phyloP scores from a whole-genome alignment of 2,329 filamentous ascomycete species.

The Colletotrichum tabaci region DNA sequence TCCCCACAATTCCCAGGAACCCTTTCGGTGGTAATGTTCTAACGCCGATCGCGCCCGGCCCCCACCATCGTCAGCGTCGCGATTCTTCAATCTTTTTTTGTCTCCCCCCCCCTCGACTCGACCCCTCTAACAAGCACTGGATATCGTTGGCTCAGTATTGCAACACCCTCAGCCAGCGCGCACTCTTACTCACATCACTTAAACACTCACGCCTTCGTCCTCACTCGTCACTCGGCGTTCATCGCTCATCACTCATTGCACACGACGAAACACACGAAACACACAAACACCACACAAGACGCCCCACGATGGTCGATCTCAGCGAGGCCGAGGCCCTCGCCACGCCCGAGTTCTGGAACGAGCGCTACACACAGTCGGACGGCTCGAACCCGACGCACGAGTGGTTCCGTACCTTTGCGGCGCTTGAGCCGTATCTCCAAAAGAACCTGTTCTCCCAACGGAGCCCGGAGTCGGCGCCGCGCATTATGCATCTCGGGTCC shows the following conservation, averaged over 20 bases:
- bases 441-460: constrained; percentile 56
- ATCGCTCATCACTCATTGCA: neutral
- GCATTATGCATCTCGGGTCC: constrained; percentile 70
- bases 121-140: neutral
- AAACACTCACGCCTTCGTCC: neutral
- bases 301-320: constrained; percentile 5
- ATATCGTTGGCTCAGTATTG: neutral
- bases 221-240: neutral
- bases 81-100: neutral
- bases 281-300: neutral
- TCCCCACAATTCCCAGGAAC: too few relatives aligned
- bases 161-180: neutral
- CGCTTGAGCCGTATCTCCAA: constrained; percentile 64
- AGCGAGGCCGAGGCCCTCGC: constrained; percentile 49
- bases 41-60: constrained; percentile 9
- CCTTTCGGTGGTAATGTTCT: neutral
- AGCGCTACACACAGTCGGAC: constrained; percentile 59
- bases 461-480: constrained; percentile 49
- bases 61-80: constrained; percentile 1
- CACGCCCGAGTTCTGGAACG: constrained; percentile 65
- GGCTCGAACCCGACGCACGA: constrained; percentile 62
- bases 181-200: neutral
- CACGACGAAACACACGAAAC: too few relatives aligned
- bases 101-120: too few relatives aligned
- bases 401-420: constrained; percentile 66